Evolutionary conservation across 345 rosid genomes (phyloP), one percentile per base, ranked within the genome.

Genomic region (Mercurialis annua): DNA sequence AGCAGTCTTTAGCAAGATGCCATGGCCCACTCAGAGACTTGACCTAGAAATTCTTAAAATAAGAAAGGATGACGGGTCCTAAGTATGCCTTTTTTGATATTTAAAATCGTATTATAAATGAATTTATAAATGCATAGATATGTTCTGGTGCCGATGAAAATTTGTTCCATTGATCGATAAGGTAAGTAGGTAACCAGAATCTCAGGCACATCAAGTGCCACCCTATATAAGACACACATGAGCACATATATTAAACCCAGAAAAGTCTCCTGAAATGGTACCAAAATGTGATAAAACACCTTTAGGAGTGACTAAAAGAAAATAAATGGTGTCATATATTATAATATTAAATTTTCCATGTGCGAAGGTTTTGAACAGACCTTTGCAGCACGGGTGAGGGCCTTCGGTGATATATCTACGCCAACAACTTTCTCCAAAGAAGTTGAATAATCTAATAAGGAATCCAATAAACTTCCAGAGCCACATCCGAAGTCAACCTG

Each of bases 401-500:
- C 75, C 71, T 91, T 94, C 14, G 23, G 78, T 40, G 97, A 94
- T 63, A 90, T 76, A 81, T 94, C 99, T 69, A 91, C 88, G 14
- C 99, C 97, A 20, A 79, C 90, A 67, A 89, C 76, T 75, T 78
- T 83, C 77, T 84, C 80, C 70, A 93, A 81, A 21, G 96, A 71
- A 49, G 87, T 87, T 50, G 89, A 82, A 77, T 83, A 82, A 73
- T 90, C 90, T 76, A 93, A 78, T 56, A 93, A 71, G 62, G 97
- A 87, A 61, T 89, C 87, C 77, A 90, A 71, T 66, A 90, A 81
- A 77, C 98, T 90, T 74, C 98, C 98, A 44, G 98, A 85, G 62
- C 96, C 92, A 63, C 97, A 93, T 52, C 98, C 98, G 81, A 88
- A 89, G 74, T 93, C 98, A 81, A 82, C 86, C 97, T 89, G 72